These are phyloP conservation scores for Starmerella floricola DNA, from an alignment of 805 yeast genomes.

Conservation along the genomic window DNA sequence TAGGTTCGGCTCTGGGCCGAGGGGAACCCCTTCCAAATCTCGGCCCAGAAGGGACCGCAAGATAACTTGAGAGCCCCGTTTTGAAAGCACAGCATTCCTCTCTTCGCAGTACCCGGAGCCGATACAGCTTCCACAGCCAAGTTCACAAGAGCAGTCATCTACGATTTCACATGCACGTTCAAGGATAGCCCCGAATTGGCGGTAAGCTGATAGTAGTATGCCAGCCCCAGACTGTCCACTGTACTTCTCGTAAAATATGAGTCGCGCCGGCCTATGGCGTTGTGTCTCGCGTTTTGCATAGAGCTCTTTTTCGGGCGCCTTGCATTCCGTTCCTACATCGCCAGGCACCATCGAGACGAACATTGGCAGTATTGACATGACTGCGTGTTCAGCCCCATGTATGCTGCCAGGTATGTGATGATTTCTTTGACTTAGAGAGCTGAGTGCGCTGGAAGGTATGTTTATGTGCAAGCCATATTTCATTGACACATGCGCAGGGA, in stretches of 20 bases:
- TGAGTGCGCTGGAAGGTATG: conserved; percentile 55
- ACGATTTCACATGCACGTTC: conserved; percentile 47
- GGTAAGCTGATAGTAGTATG: conserved; percentile 65
- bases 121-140: conserved; percentile 78
- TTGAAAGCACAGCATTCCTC: conserved; percentile 68
- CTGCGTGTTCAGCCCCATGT: conserved; percentile 92
- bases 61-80: conserved; percentile 68
- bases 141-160: conserved; percentile 46
- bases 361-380: conserved; percentile 66
- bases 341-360: conserved; percentile 51
- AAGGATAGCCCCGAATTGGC: conserved; percentile 56
- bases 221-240: conserved; percentile 79
- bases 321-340: conserved; percentile 86
- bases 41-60: conserved; percentile 50
- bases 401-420: conserved; percentile 77
- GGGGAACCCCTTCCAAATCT: conserved; percentile 33
- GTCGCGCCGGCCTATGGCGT: conserved; percentile 73
- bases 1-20: conserved; percentile 30
- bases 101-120: conserved; percentile 75
- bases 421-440: conserved; percentile 42
- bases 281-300: conserved; percentile 51
- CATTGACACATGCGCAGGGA: conserved; percentile 60
- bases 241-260: conserved; percentile 70
- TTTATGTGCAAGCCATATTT: conserved; percentile 91
- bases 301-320: conserved; percentile 94